These are phyloP conservation scores for Fusarium sp. DNA, from an alignment of 2,329 filamentous ascomycete genomes.

Conservation along the genomic window DNA sequence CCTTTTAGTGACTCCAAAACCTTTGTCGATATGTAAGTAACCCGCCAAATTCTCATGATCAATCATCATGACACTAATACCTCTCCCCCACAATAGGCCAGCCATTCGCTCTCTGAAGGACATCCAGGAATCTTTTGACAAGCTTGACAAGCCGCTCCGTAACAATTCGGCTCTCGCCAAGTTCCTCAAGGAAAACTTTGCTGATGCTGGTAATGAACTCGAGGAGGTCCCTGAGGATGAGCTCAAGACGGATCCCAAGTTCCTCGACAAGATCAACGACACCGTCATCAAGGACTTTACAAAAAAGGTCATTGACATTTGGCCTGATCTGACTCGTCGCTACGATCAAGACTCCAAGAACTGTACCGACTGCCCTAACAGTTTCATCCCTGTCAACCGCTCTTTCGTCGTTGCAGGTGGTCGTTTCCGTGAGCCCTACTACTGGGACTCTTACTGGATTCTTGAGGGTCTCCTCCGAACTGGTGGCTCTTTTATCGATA, in stretches of 20 bases:
- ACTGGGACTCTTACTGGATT: conserved; percentile 79
- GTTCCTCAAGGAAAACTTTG: conserved; percentile 73
- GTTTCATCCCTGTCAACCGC: conserved; percentile 73
- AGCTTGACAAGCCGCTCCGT: conserved; percentile 67
- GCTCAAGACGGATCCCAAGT: conserved; percentile 66
- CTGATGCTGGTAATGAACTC: conserved; percentile 71
- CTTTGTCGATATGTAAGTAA: conserved; percentile 73
- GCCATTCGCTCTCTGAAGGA: conserved; percentile 68
- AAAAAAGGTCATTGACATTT: conserved; percentile 73
- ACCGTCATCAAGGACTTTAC: conserved; percentile 69
- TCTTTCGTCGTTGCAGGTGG: conserved; percentile 78
- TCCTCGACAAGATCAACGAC: conserved; percentile 68
- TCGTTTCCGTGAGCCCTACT: conserved; percentile 77
- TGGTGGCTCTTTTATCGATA: conserved; percentile 70
- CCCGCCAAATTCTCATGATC: neutral
- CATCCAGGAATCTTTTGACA: conserved; percentile 69
- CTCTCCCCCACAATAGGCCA: conserved; percentile 56
- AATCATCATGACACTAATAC: conserved; percentile 25
- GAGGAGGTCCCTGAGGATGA: conserved; percentile 62
- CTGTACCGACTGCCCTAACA: conserved; percentile 70
- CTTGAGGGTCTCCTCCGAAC: conserved; percentile 73
- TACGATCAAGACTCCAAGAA: conserved; percentile 63
- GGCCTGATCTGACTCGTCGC: conserved; percentile 73
- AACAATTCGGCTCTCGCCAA: conserved; percentile 72
- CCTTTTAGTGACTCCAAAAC: conserved; percentile 77